phyloP scores from a whole-genome alignment of 768 basidiomycete genomes.

The Boletus pseudopeckii region DNA sequence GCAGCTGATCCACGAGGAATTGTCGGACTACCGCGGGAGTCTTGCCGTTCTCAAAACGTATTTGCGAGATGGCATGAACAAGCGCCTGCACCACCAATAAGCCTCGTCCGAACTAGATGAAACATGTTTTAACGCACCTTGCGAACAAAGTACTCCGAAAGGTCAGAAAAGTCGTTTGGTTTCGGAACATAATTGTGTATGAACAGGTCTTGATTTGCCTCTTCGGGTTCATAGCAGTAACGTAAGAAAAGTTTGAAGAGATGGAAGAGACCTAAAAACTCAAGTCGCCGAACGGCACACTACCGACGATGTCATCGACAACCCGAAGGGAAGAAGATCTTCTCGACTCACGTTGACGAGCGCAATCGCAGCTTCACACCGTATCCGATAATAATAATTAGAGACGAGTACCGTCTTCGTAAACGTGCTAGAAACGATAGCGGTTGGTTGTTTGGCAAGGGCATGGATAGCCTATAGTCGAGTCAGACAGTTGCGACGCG shows the following conservation, averaged over 20 bases:
- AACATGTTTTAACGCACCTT: conserved; percentile 52
- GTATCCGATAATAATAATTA: conserved; percentile 94
- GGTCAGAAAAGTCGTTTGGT: conserved; percentile 90
- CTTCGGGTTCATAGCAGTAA: conserved; percentile 87
- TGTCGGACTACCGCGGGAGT: conserved; percentile 81
- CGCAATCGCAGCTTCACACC: conserved; percentile 89
- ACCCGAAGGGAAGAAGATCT: conserved; percentile 1
- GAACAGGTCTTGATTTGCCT: conserved; percentile 78
- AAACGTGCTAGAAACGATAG: conserved; percentile 85
- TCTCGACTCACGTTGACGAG: conserved; percentile 65
- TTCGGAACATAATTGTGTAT: conserved; percentile 87
- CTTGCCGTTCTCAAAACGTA: conserved; percentile 85
- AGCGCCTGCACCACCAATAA: conserved; percentile 50
- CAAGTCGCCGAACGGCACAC: conserved; percentile 81
- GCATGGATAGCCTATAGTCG: conserved; percentile 84
- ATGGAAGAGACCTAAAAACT: conserved; percentile 91
- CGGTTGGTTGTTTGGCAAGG: conserved; percentile 73
- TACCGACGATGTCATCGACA: conserved; percentile 31
- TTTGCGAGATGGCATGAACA: conserved; percentile 77
- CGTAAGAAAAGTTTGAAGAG: conserved; percentile 92
- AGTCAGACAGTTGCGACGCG: conserved; percentile 8
- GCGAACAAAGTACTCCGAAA: conserved; percentile 91
- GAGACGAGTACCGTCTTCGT: conserved; percentile 92
- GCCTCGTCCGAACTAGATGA: not conserved
- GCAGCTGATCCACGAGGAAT: conserved; percentile 89